A percentile compares a stretch with the other conserved stretches of the same genome.
phyloP scores from a whole-genome alignment of 169 alveolate genomes.

The Neospora caninum region DNA sequence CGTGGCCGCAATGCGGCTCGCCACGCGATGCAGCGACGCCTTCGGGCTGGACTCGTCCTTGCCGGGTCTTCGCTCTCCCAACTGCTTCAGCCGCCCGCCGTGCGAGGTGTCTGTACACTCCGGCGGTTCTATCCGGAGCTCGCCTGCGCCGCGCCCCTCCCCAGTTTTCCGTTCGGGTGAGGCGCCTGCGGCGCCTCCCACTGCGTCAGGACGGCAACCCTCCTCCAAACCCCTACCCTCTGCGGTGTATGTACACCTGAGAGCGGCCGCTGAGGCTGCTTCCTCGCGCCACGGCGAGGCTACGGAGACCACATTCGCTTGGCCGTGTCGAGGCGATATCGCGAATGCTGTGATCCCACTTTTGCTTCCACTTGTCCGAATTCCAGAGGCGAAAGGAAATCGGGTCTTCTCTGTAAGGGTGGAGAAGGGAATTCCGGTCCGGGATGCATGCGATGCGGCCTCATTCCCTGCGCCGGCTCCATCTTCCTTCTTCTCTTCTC shows the following conservation, averaged over 20 bases:
- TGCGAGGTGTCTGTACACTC: no score
- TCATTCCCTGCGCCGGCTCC: neutral
- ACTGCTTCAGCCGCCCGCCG: neutral
- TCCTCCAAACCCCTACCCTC: neutral
- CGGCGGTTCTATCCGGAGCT: no score
- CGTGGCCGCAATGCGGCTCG: neutral
- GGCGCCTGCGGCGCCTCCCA: neutral
- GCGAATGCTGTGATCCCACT: neutral
- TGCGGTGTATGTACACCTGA: neutral
- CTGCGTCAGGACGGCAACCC: neutral
- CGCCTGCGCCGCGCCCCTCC: no score
- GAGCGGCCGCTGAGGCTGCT: neutral
- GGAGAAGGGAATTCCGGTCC: no score
- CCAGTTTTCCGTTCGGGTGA: neutral
- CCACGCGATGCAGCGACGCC: conserved; percentile 28
- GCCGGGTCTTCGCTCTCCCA: neutral
- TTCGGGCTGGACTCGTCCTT: neutral
- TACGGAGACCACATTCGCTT: neutral
- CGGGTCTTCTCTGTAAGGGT: neutral
- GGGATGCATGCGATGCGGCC: neutral
- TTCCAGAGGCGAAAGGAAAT: neutral
- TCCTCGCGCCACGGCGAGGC: neutral
- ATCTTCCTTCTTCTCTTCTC: neutral
- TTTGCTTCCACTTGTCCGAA: neutral
- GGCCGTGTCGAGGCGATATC: no score